Conservation (phyloP, 108 stramenopile genomes). For the Aureococcus anophagefferens region DNA sequence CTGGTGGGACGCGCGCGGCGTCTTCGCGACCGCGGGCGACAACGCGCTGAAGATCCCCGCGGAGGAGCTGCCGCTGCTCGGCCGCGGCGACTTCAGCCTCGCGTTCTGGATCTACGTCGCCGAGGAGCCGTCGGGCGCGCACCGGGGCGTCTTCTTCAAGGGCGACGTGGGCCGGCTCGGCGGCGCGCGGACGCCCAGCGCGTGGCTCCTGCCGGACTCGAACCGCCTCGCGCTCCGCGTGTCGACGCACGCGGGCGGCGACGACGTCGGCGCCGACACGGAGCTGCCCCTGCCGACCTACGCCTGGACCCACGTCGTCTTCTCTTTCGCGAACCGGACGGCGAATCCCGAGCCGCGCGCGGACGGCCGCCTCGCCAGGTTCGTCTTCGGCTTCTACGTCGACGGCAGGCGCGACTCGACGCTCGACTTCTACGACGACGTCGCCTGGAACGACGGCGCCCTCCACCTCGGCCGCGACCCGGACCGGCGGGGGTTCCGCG, state of each 20-base stretch:
- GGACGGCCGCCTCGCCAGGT: too few relatives aligned
- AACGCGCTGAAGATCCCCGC: not conserved
- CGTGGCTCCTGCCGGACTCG: slow-evolving; percentile 6
- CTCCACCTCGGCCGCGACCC: not conserved
- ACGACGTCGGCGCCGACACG: slow-evolving; percentile 2
- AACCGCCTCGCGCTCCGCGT: slow-evolving; percentile 10
- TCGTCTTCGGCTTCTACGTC: not conserved
- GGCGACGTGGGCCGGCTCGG: not conserved
- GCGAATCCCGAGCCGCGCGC: too few relatives aligned
- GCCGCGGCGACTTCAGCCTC: not conserved
- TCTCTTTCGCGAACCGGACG: not conserved
- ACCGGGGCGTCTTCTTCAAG: not conserved
- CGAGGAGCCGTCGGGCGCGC: not conserved
- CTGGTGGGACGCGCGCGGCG: not conserved
- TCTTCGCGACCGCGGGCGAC: not conserved
- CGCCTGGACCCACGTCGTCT: slow-evolving; percentile 3
- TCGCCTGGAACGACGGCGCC: not conserved
- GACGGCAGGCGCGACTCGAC: not conserved
- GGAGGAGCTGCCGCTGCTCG: not conserved
- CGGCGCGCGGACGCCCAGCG: not conserved
- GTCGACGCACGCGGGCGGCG: not conserved
- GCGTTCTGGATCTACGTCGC: not conserved
- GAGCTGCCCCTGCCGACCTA: not conserved
- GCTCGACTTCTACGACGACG: not conserved
- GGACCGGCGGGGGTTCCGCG: not conserved